Base-by-base conservation (phyloP, 148 eudicot genomes). In the Fagopyrum homotropicum region DNA sequence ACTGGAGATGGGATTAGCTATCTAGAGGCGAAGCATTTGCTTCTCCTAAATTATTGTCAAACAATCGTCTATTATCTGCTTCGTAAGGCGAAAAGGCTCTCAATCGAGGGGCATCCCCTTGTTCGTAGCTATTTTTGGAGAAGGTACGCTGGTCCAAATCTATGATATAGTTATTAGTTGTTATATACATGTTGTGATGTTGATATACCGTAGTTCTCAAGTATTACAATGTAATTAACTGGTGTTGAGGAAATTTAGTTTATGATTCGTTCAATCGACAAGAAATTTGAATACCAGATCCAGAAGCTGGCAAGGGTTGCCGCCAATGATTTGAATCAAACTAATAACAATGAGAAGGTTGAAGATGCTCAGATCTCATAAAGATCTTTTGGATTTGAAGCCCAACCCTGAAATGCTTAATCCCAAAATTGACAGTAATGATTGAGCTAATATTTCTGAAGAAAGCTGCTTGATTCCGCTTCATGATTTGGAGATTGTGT, bases 51-150 rank as follows among this genome's bases (percentile, higher is more conserved):
- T 82, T 94, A 94, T 79, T 94, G 98, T 75, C 97, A 94, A 79
- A 90, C 97, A n/a, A 89, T 94, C 73, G 95, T 94, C 76, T 94
- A 91, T 81, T 91, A 91, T 87, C 82, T 91, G 66, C 90, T 94
- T 49, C 84, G 90, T 77, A 91, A 94, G 82, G 93, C 93, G 19
- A 85, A 88, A 76, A 95, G 98, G 40, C 83, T 94, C 59, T 85
- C 98, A 15, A 86, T 94, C 30, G 90, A 87, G 68, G 93, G 93
- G 72, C 98, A 94, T 84, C 96, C 97, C 49, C 90, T 94, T 80
- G 96, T 91, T 57, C 77, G 81, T 35, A 86, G 93, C 82, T 94
- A 75, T 94, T 91, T 80, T 73, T 94, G 73, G 97, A 94, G 81
- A 94, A 91, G 98, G 98, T 93, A 50, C 60, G 77, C 73, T 57